Percentiles rank a stretch among this genome's conserved stretches.
These are phyloP conservation scores for Capillidium heterosporum DNA, from an alignment of 371 early-diverging fungal species.

Conservation along the genomic window DNA sequence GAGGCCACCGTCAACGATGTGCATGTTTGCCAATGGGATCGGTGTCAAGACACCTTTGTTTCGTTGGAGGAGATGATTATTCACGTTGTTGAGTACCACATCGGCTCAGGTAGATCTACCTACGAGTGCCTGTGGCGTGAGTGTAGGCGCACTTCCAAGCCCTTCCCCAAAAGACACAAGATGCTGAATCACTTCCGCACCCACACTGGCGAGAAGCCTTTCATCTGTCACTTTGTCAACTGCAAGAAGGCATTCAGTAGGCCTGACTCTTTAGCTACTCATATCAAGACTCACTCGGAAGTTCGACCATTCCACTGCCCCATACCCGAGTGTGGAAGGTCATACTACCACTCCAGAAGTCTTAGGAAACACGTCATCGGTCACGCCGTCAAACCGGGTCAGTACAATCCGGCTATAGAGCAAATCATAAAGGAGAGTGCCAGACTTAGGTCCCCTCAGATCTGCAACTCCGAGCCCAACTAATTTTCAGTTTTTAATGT, in stretches of 20 bases:
- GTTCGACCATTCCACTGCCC: conserved; percentile 44
- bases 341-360: conserved; percentile 62
- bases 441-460: too few relatives aligned
- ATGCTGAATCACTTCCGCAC: conserved; percentile 77
- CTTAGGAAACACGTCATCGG: conserved; percentile 53
- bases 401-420: too few relatives aligned
- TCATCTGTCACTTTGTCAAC: conserved; percentile 20
- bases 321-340: conserved; percentile 41
- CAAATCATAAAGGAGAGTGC: too few relatives aligned
- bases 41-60: conserved; percentile 23
- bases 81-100: conserved; percentile 38
- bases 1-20: neutral
- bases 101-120: conserved; percentile 45
- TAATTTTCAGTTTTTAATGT: too few relatives aligned
- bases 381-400: conserved; percentile 15
- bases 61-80: conserved; percentile 29
- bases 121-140: conserved; percentile 71
- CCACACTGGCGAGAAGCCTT: conserved; percentile 69
- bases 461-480: too few relatives aligned
- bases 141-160: conserved; percentile 50
- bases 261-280: conserved; percentile 75
- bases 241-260: conserved; percentile 73
- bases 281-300: conserved; percentile 69
- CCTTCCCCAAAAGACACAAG: conserved; percentile 79
- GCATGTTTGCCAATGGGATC: conserved; percentile 30